Evolutionary conservation across 1,284 basidiomycete genomes (phyloP), one percentile per base, ranked within the genome.

Genomic region (Tilletiopsis washingtonensis): DNA sequence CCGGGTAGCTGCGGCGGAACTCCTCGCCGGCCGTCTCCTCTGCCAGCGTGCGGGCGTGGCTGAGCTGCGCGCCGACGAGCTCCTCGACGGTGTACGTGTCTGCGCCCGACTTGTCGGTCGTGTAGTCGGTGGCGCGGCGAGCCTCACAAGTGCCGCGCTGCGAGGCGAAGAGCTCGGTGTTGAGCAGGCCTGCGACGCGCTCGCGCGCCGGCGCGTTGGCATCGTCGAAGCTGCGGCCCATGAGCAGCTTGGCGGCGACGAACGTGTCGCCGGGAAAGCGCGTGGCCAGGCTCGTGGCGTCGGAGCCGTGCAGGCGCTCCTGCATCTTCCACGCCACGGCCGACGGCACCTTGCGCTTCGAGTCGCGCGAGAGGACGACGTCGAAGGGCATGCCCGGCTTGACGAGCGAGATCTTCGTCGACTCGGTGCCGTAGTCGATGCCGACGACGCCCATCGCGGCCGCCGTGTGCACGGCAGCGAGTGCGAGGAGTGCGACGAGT

Each of bases 361-460:
- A 93, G 74, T 97, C 93, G 72, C 88, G 87, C 76, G 94, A 91
- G 44, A 98, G 78, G 29, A 99, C 79, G 26, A 99, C 88, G 75
- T 99, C 93, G 67, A 98, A 94, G 1, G 93, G 91, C 45, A 88
- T 78, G 37, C 91, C 93, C 1, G 93, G 93, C 71, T 93, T 93
- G 81, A 98, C 87, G 55, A 98, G 78, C 7, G 91, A 91, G 24
- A 90, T 86, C 75, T 97, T 98, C 54, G 65, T 71, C 62, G 63
- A 71, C 39, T 70, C 67, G 4, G 70, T 71, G 24, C 70, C 70
- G 50, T 70, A 71, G 59, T 73, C 70, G 49, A 73, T 69, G 15
- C 62, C 64, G 19, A 73, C 65, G 14, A 73, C 69, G 36, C 70
- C 70, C 53, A 73, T 56, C 11, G 65, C 67, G 1, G 21, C 23